Conservation (phyloP, 2,329 filamentous ascomycete species). For the Talaromyces marneffei region DNA sequence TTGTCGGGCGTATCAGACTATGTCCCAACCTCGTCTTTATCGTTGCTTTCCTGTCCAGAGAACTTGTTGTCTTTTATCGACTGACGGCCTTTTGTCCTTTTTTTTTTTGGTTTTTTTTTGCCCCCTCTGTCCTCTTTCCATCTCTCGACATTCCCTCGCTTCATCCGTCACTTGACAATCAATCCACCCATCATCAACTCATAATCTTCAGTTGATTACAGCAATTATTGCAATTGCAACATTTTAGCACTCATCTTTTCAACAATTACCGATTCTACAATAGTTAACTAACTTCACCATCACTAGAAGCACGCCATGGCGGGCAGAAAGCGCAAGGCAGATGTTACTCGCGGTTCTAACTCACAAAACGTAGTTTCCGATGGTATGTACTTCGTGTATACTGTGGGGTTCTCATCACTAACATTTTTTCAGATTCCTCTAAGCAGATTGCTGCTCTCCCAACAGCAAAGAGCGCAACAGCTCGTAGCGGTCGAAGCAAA, state of each 20-base stretch:
- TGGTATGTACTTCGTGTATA: not conserved
- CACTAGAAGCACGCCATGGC: constrained; percentile 28
- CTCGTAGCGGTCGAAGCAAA: constrained; percentile 2
- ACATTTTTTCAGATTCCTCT: not conserved
- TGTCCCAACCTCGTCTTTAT: not conserved
- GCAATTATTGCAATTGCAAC: not conserved
- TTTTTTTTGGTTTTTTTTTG: not conserved
- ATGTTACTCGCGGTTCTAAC: constrained; percentile 18
- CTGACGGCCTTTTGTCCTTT: not conserved
- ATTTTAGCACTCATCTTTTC: not conserved
- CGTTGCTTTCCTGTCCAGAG: not conserved
- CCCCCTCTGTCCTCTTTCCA: constrained; percentile 1
- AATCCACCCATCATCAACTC: not conserved
- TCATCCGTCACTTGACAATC: constrained; percentile 6
- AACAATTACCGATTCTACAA: not conserved
- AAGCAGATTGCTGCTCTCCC: not conserved
- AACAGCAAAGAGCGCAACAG: not conserved
- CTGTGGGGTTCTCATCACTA: not conserved
- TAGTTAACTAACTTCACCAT: not conserved
- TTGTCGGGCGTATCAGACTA: not conserved
- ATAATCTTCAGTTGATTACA: constrained; percentile 1
- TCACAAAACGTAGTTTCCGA: not conserved
- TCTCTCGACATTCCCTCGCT: not conserved
- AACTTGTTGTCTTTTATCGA: not conserved
- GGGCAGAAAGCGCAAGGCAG: constrained; percentile 32